Conservation (phyloP, 495 filamentous ascomycete species). For the Aspergillus campestris region DNA sequence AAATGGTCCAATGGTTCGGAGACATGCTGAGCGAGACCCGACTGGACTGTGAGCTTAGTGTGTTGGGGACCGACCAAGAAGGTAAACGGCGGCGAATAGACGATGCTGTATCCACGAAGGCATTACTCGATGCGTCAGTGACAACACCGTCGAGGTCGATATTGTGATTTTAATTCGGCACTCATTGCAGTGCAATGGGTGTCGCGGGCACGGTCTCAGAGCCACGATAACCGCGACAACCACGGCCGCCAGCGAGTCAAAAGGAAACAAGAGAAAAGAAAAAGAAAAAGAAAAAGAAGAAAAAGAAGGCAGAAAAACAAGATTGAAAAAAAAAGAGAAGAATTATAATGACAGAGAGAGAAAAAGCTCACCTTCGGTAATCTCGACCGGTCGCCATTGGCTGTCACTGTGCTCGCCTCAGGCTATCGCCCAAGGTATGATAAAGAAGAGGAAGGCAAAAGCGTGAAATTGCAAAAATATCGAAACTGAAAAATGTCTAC, state of each 20-base stretch:
- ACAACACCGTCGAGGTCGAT: slow-evolving; percentile 4
- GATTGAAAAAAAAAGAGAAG: neutral
- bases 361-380: slow-evolving; percentile 26
- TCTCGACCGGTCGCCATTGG: slow-evolving; percentile 26
- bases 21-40: slow-evolving; percentile 38
- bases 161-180: neutral
- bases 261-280: neutral
- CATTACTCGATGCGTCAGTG: slow-evolving; percentile 9
- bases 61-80: slow-evolving; percentile 41
- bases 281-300: neutral
- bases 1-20: slow-evolving; percentile 38
- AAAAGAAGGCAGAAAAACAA: too few species aligned
- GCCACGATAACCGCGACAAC: too few species aligned
- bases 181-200: neutral
- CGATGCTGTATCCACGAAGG: slow-evolving; percentile 23
- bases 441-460: slow-evolving; percentile 1
- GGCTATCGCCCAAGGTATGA: neutral
- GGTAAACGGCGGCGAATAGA: slow-evolving; percentile 37
- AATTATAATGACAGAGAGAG: neutral
- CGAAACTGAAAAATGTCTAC: neutral
- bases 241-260: too few species aligned
- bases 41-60: slow-evolving; percentile 40
- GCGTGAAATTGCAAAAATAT: slow-evolving; percentile 1
- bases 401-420: slow-evolving; percentile 1
- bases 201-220: neutral